Evolutionary conservation across 805 yeast genomes (phyloP).

Genomic region (Zygotorulaspora danielsina): DNA sequence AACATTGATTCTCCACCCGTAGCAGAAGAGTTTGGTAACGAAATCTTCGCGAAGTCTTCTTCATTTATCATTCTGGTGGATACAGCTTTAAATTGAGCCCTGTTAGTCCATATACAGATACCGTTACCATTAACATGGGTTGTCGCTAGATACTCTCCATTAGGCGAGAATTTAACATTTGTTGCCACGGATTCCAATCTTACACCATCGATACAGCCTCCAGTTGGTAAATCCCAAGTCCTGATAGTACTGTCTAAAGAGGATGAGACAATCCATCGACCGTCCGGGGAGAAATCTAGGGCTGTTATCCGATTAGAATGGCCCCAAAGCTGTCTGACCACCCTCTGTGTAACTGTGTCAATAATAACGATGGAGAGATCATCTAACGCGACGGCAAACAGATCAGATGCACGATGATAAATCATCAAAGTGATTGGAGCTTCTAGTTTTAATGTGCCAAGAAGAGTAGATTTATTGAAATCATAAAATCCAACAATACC

Average conservation of each 20-base stretch:
- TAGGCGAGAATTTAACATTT: slow-evolving; percentile 70
- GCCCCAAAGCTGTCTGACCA: slow-evolving; percentile 85
- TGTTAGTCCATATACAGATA: slow-evolving; percentile 86
- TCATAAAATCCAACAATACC: slow-evolving; percentile 85
- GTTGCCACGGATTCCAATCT: slow-evolving; percentile 76
- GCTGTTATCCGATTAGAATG: slow-evolving; percentile 85
- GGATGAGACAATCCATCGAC: slow-evolving; percentile 87
- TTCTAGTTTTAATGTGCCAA: slow-evolving; percentile 63
- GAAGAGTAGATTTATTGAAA: slow-evolving; percentile 63
- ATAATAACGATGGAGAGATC: slow-evolving; percentile 78
- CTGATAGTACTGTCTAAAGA: slow-evolving; percentile 82
- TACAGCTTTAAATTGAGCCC: slow-evolving; percentile 74
- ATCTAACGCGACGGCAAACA: slow-evolving; percentile 81
- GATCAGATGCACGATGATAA: slow-evolving; percentile 77
- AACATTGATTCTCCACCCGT: slow-evolving; percentile 67
- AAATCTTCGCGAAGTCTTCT: slow-evolving; percentile 58
- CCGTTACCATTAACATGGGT: slow-evolving; percentile 90
- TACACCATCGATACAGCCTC: slow-evolving; percentile 93
- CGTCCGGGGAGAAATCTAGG: slow-evolving; percentile 88
- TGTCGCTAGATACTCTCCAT: slow-evolving; percentile 88
- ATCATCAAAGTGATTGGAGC: slow-evolving; percentile 75
- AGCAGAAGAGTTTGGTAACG: slow-evolving; percentile 74
- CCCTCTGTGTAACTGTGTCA: slow-evolving; percentile 73
- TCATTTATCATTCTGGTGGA: slow-evolving; percentile 74
- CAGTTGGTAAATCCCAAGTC: slow-evolving; percentile 97